These are phyloP conservation scores for Cladorrhinum sp. DNA, from an alignment of 2,329 filamentous ascomycete genomes.

Conservation along the genomic window DNA sequence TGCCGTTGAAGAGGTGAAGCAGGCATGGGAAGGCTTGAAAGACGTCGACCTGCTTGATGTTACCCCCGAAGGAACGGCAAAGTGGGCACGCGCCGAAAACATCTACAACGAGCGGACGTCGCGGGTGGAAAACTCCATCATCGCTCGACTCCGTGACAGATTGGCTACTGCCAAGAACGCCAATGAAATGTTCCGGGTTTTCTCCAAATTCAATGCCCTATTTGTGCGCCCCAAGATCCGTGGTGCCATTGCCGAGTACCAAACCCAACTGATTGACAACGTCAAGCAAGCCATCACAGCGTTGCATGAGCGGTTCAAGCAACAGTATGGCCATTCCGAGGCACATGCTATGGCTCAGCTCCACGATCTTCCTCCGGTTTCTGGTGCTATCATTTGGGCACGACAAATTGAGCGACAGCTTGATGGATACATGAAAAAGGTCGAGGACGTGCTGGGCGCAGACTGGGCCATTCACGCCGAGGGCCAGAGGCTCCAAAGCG, in stretches of 20 bases:
- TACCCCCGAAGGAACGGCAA: constrained; percentile 79
- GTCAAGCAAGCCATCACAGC: constrained; percentile 94
- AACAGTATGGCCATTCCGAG: constrained; percentile 97
- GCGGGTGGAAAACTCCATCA: constrained; percentile 97
- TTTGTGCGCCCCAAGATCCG: constrained; percentile 99
- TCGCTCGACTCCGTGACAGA: constrained; percentile 85
- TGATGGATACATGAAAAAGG: constrained; percentile 95
- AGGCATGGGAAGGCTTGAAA: constrained; percentile 90
- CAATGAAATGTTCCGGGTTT: constrained; percentile 99
- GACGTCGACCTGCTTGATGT: constrained; percentile 96
- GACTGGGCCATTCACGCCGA: constrained; percentile 95
- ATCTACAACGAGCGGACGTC: constrained; percentile 97
- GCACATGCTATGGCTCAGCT: constrained; percentile 97
- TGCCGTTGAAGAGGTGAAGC: constrained; percentile 90
- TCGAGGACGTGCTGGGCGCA: constrained; percentile 93
- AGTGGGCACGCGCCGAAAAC: constrained; percentile 92
- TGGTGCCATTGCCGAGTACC: constrained; percentile 95
- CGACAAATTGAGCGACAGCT: constrained; percentile 95
- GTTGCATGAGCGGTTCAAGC: constrained; percentile 95
- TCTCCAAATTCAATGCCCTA: constrained; percentile 98
- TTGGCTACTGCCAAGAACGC: constrained; percentile 94
- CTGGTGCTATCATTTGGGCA: constrained; percentile 96
- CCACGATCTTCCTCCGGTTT: constrained; percentile 90
- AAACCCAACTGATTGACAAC: constrained; percentile 95
- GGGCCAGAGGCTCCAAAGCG: constrained; percentile 86